phyloP scores from a whole-genome alignment of 2,329 filamentous ascomycete species.

The Macrophomina phaseolina region DNA sequence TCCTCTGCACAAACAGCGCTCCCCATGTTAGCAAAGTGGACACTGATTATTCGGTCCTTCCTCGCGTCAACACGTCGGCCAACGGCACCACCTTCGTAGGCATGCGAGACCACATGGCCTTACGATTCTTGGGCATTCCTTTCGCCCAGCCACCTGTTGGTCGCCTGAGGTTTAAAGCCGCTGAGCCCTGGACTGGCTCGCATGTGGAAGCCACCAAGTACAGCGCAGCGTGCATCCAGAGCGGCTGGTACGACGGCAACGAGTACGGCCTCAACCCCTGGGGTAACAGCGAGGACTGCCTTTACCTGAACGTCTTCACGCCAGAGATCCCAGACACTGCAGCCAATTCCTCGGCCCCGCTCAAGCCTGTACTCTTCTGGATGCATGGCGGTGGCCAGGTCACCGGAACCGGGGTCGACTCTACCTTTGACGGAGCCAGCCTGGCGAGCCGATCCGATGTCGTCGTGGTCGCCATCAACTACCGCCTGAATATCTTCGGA shows the following conservation, averaged over 20 bases:
- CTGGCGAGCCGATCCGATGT: slow-evolving; percentile 56
- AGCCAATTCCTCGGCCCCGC: slow-evolving; percentile 36
- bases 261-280: background rate
- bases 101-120: slow-evolving; percentile 16
- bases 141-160: slow-evolving; percentile 22
- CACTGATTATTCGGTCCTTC: background rate
- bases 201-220: slow-evolving; percentile 49
- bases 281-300: slow-evolving; percentile 34
- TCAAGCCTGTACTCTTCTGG: slow-evolving; percentile 46
- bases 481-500: slow-evolving; percentile 76
- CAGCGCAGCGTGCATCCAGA: slow-evolving; percentile 53
- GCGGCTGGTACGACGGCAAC: slow-evolving; percentile 28
- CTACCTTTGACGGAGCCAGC: slow-evolving; percentile 40
- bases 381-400: slow-evolving; percentile 26
- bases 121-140: slow-evolving; percentile 25
- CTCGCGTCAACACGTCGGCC: background rate
- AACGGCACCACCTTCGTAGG: slow-evolving; percentile 7
- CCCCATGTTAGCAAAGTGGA: background rate
- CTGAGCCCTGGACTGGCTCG: slow-evolving; percentile 17
- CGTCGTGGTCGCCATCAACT: slow-evolving; percentile 78
- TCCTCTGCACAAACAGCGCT: slow-evolving; percentile 15
- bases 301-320: slow-evolving; percentile 43
- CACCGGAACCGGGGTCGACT: slow-evolving; percentile 29
- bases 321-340: slow-evolving; percentile 42
- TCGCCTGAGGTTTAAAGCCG: slow-evolving; percentile 12